Base-by-base conservation (phyloP, 257 asterid genomes). In the Phtheirospermum japonicum region DNA sequence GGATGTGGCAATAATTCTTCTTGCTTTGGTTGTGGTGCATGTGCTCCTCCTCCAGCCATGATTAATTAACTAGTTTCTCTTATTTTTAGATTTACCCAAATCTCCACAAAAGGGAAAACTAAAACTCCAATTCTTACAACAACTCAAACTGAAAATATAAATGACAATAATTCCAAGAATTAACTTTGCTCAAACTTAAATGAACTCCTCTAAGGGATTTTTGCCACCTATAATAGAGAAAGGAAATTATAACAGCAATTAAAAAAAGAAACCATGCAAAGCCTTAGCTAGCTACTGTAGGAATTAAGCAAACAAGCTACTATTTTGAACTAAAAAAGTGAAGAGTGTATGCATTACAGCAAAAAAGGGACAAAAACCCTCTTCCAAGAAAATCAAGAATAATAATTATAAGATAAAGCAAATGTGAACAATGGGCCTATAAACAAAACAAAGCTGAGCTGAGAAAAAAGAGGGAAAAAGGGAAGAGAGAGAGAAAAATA, bases 1-100 rank as follows among this genome's bases (percentile, higher is more conserved):
- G 95, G 95, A 61, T 85, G 96, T 40, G 96, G 95, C 6, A 59
- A 36, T 37, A 80, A 69, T 59, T 90, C 98, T 20, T 88, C 98
- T 68, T 80, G 96, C 62, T 90, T 90, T 1, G 95, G 95, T 50
- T 83, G 85, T 57, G 92, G 83, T 45, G 91, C 96, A 14, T 75
- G 71, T 4, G 66, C 78, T 80, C 86, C 91, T 43, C 96, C 95
- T 65, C 88, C 93, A 9, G 91, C 90, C 93, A 82, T 90, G 60
- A 63, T 59, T 18, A 8, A 2, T 16, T 49, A 43, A 43, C 12
- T 11, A 12, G 0, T 14, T 18, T 50, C 28, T 50, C 57, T 10
- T 11, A 18, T 50, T 1, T 19, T 64, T 20, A 34, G 28, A 23
- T 23, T 23, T 23, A 23, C 28, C 28, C 3, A 23, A 23, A 23